These are phyloP conservation scores for Ustilago shanxiensis DNA, from an alignment of 1,284 basidiomycete species.

Conservation along the genomic window DNA sequence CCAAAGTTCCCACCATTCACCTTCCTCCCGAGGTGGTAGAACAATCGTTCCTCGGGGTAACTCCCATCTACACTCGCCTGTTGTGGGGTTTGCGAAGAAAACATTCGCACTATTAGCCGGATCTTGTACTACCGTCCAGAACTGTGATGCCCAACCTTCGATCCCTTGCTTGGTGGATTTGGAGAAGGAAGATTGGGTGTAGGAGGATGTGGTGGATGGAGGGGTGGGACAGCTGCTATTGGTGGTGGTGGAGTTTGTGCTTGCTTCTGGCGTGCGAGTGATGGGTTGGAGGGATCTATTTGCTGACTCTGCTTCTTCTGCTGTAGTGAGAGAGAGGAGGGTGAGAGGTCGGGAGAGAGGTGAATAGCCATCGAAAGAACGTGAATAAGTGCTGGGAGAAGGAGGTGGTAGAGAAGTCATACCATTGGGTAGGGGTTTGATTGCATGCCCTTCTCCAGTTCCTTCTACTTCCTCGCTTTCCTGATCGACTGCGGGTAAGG, in stretches of 20 bases:
- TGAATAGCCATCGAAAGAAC: constrained; percentile 1
- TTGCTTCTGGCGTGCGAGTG: not conserved
- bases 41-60: constrained; percentile 89
- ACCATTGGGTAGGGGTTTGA: constrained; percentile 28
- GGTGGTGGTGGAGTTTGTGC: not conserved
- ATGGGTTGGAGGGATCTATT: not conserved
- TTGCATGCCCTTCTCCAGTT: not conserved
- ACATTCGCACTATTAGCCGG: constrained; percentile 10
- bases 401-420: not conserved
- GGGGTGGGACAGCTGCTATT: not conserved
- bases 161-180: constrained; percentile 26
- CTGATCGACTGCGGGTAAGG: no score
- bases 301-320: not conserved
- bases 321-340: not conserved
- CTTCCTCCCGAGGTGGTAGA: constrained; percentile 83
- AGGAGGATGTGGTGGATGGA: not conserved
- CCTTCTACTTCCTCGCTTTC: not conserved
- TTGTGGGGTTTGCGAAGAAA: constrained; percentile 92
- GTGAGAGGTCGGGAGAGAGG: not conserved
- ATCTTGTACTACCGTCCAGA: constrained; percentile 53
- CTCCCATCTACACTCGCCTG: constrained; percentile 92
- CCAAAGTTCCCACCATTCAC: constrained; percentile 94
- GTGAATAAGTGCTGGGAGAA: not conserved
- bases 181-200: not conserved
- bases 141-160: constrained; percentile 19